Conservation (phyloP, 768 basidiomycete species). For the Mycena galopus region DNA sequence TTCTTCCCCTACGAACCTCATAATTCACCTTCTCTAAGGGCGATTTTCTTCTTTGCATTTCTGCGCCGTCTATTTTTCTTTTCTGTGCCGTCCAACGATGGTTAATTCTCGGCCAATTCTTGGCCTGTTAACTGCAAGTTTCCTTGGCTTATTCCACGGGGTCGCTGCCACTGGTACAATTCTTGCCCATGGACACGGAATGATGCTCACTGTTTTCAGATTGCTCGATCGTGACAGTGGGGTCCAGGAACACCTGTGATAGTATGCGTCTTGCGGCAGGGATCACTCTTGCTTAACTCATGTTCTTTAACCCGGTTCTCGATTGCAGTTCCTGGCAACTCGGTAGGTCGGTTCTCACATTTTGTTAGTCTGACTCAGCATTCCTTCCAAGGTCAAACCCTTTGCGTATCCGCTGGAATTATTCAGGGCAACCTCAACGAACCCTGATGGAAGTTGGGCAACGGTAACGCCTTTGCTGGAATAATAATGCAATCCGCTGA, state of each 20-base stretch:
- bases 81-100: no score
- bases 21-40: no score
- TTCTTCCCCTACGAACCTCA: no score
- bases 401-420: conserved; percentile 35
- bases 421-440: conserved; percentile 29
- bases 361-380: background rate
- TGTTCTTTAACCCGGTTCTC: conserved; percentile 34
- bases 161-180: no score
- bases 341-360: conserved; percentile 8
- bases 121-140: no score
- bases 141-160: no score
- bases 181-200: no score
- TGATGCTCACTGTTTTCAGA: background rate
- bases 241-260: background rate
- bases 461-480: background rate
- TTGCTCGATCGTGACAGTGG: background rate
- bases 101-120: no score
- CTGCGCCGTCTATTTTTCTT: no score
- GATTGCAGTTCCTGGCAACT: conserved; percentile 25
- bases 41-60: no score
- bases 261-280: conserved; percentile 19
- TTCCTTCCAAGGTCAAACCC: conserved; percentile 28
- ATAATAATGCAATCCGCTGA: background rate
- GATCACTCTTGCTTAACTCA: conserved; percentile 29
- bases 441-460: conserved; percentile 35